A percentile compares a stretch with the other conserved stretches of the same genome.
Conservation (phyloP, 2,329 filamentous ascomycete species). For the Claviceps sp. region DNA sequence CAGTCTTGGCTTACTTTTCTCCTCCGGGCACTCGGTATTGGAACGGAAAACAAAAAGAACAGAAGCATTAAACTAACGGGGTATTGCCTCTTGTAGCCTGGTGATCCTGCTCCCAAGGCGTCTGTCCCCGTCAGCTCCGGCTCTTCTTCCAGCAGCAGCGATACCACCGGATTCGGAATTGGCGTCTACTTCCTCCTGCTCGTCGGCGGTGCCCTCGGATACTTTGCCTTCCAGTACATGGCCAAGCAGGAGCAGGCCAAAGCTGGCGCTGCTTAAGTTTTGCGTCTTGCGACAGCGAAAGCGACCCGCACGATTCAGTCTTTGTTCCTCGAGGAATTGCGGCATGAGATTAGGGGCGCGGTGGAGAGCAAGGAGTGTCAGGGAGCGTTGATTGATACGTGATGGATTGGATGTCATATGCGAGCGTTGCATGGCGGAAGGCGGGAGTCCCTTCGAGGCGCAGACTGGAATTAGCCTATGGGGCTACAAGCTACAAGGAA, state of each 20-base stretch:
- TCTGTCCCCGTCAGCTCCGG: constrained; percentile 34
- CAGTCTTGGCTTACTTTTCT: neutral
- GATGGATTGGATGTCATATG: neutral
- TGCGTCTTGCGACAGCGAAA: neutral
- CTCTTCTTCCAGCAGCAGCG: constrained; percentile 32
- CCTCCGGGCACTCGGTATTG: neutral
- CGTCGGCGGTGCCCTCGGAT: constrained; percentile 63
- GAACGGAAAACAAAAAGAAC: neutral
- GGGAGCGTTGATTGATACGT: neutral
- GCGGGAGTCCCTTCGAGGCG: neutral
- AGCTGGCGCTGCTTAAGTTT: constrained; percentile 6
- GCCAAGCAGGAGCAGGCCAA: constrained; percentile 26
- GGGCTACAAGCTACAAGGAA: neutral
- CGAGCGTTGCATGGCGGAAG: neutral
- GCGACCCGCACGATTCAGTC: neutral
- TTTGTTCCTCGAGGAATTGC: neutral
- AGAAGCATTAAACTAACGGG: neutral
- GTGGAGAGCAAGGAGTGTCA: neutral
- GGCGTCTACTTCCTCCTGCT: constrained; percentile 72
- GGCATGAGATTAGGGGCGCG: neutral
- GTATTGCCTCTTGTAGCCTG: constrained; percentile 35
- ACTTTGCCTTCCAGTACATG: constrained; percentile 75
- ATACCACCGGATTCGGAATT: constrained; percentile 51
- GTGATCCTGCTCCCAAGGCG: constrained; percentile 63
- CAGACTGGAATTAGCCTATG: neutral